A percentile compares a stretch with the other conserved stretches of the same genome.
Conservation (phyloP, 495 filamentous ascomycete species). For the Neurospora sp. region DNA sequence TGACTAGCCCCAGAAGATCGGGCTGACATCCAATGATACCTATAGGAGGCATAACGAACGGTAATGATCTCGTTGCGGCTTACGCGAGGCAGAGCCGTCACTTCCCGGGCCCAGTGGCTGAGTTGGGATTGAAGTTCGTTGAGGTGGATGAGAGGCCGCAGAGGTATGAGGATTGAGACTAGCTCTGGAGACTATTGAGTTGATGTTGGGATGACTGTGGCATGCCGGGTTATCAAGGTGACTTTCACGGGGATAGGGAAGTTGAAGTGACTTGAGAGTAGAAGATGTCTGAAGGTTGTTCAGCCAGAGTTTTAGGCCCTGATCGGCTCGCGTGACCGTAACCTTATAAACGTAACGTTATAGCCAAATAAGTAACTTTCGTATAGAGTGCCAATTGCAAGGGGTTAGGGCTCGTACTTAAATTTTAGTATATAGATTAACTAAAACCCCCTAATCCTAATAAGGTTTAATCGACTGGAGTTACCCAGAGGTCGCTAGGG, state of each 20-base stretch:
- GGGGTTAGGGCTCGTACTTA: too few species aligned
- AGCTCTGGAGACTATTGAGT: neutral
- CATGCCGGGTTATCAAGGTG: slow-evolving; percentile 24
- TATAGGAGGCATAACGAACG: slow-evolving; percentile 41
- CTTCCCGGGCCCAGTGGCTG: slow-evolving; percentile 37
- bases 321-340: neutral
- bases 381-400: too few species aligned
- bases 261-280: slow-evolving; percentile 3
- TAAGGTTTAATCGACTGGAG: too few species aligned
- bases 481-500: too few species aligned
- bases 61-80: slow-evolving; percentile 48
- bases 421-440: too few species aligned
- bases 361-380: too few species aligned
- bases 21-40: neutral
- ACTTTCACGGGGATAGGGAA: slow-evolving; percentile 20
- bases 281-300: neutral
- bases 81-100: slow-evolving; percentile 35
- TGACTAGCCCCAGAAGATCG: neutral
- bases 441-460: too few species aligned
- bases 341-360: too few species aligned
- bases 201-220: slow-evolving; percentile 24
- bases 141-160: slow-evolving; percentile 41
- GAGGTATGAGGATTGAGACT: slow-evolving; percentile 28
- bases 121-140: slow-evolving; percentile 37
- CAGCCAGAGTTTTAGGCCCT: neutral